These are phyloP conservation scores for Candida easanensis DNA, from an alignment of 805 yeast species.

Conservation along the genomic window DNA sequence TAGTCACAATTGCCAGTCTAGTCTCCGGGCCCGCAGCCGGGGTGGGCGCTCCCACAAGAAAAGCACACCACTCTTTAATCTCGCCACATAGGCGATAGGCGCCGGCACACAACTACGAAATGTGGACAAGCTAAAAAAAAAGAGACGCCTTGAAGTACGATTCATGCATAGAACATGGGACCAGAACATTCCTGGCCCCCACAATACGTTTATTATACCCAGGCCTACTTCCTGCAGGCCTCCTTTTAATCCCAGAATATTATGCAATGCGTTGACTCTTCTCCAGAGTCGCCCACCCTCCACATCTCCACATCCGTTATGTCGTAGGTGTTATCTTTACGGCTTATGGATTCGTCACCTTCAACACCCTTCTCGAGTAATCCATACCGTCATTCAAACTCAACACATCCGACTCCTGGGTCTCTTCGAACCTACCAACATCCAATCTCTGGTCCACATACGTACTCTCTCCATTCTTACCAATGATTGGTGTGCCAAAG, in stretches of 20 bases:
- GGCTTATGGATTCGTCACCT: constrained; percentile 42
- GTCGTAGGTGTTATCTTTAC: too few species aligned
- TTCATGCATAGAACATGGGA: too few species aligned
- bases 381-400: constrained; percentile 55
- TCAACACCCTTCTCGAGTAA: constrained; percentile 52
- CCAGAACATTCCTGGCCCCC: too few species aligned
- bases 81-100: neutral
- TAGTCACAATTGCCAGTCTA: too few species aligned
- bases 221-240: too few species aligned
- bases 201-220: too few species aligned
- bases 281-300: too few species aligned
- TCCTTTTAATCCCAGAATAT: too few species aligned
- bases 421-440: constrained; percentile 46
- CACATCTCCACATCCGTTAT: too few species aligned
- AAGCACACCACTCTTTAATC: constrained; percentile 3
- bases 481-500: constrained; percentile 19
- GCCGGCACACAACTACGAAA: neutral
- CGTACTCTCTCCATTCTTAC: constrained; percentile 18
- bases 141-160: too few species aligned
- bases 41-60: neutral
- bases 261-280: too few species aligned
- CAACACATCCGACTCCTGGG: constrained; percentile 37
- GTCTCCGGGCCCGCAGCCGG: too few species aligned
- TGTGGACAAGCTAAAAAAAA: neutral
- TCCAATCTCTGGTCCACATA: constrained; percentile 60